Percentiles rank a stretch among this genome's conserved stretches.
These are phyloP conservation scores for Coemansia furcata DNA, from an alignment of 192 early-diverging fungal genomes.

Conservation along the genomic window DNA sequence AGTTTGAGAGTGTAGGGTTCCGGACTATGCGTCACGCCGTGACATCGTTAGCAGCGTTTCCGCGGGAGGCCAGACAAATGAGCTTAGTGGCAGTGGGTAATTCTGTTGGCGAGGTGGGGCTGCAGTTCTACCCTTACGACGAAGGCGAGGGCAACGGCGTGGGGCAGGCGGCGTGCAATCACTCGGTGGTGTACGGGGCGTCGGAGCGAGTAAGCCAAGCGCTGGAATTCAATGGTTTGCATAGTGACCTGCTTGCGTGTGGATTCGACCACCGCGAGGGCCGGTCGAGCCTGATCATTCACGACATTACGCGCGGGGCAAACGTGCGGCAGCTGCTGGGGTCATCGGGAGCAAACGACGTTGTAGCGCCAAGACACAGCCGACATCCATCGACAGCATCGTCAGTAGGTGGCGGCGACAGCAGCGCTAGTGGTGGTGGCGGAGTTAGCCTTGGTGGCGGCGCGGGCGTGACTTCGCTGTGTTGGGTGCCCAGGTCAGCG, in stretches of 20 bases:
- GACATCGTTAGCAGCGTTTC: conserved; percentile 35
- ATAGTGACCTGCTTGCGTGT: conserved; percentile 38
- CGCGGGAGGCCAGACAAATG: conserved; percentile 18
- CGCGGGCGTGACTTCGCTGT: conserved; percentile 35
- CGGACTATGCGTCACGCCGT: conserved; percentile 19
- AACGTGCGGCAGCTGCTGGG: conserved; percentile 41
- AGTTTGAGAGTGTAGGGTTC: conserved; percentile 21
- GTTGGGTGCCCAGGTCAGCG: conserved; percentile 37
- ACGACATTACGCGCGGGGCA: conserved; percentile 30
- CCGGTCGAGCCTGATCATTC: conserved; percentile 29
- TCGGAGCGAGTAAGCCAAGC: conserved; percentile 23
- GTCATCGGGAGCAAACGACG: background rate
- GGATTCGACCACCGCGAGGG: conserved; percentile 47
- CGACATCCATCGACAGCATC: conserved; percentile 19
- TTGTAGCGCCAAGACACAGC: conserved; percentile 5
- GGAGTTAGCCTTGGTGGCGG: conserved; percentile 9
- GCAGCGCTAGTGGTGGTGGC: background rate
- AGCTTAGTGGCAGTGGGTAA: conserved; percentile 35
- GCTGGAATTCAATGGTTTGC: conserved; percentile 31
- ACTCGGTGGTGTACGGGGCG: conserved; percentile 20
- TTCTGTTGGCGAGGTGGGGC: conserved; percentile 24
- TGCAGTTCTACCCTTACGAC: conserved; percentile 34
- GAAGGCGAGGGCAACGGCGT: background rate
- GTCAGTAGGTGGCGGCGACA: conserved; percentile 4
- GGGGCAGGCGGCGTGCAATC: background rate